A percentile compares a stretch with the other conserved stretches of the same genome.
phyloP scores from a whole-genome alignment of 2,329 filamentous ascomycete species.

The Aspergillus pseudonomiae region DNA sequence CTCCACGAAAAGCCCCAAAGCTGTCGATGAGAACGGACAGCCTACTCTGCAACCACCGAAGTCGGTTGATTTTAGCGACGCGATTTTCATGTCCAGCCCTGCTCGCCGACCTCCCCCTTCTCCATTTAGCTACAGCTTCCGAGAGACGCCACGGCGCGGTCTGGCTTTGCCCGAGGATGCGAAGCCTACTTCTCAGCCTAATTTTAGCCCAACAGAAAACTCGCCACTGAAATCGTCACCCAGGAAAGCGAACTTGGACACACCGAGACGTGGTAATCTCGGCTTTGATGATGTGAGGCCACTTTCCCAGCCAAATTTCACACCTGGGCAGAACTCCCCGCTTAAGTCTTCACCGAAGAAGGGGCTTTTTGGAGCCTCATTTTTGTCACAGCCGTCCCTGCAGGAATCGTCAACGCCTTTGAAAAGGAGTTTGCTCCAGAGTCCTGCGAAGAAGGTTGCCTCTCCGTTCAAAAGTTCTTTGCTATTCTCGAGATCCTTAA shows the following conservation, averaged over 20 bases:
- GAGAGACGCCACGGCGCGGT: constrained; percentile 43
- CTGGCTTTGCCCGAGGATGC: constrained; percentile 28
- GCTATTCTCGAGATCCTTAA: constrained; percentile 19
- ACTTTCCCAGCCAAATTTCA: constrained; percentile 24
- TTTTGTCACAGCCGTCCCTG: constrained; percentile 34
- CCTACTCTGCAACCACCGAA: constrained; percentile 31
- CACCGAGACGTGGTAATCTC: constrained; percentile 19
- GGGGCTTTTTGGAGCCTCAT: constrained; percentile 38
- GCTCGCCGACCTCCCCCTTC: constrained; percentile 49
- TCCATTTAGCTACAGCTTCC: constrained; percentile 47
- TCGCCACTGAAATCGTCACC: constrained; percentile 49
- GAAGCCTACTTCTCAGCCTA: constrained; percentile 24
- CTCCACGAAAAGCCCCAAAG: constrained; percentile 27
- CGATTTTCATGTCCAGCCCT: constrained; percentile 46
- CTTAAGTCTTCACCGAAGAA: constrained; percentile 28
- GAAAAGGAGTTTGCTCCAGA: constrained; percentile 43
- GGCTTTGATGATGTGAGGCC: constrained; percentile 9
- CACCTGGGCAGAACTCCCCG: constrained; percentile 21
- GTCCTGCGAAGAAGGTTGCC: constrained; percentile 47
- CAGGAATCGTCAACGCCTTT: constrained; percentile 39
- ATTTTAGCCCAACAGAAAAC: constrained; percentile 33
- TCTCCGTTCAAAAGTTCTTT: constrained; percentile 43
- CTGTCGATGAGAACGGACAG: constrained; percentile 38
- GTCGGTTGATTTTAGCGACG: constrained; percentile 36
- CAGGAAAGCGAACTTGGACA: constrained; percentile 37